Base-by-base conservation (phyloP, 345 rosid species). In the Ceriops zippeliana region DNA sequence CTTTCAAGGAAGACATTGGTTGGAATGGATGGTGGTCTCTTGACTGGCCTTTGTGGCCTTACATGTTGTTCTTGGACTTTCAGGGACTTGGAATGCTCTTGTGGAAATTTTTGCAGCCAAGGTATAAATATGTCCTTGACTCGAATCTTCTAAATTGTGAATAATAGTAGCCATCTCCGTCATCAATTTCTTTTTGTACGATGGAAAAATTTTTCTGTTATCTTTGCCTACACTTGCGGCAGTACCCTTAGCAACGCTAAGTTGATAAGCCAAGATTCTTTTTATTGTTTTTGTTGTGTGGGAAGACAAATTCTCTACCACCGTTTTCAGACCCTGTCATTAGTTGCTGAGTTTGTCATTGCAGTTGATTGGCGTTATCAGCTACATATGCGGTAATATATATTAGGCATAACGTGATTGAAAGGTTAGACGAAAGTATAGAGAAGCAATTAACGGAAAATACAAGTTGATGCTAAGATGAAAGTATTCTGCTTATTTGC, bases 1-100 rank as follows among this genome's bases (percentile, higher is more conserved):
- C 83, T 53, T 93, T 89, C 78, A 87, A 86, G 84, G 96, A 88
- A 35, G 97, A 89, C 52, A 81, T 90, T 80, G 83, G 81, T 3
- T 82, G 93, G 92, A 78, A 28, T 61, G 86, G 81, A 47, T 82
- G 93, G 90, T 82, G 93, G 90, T 74, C 60, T 20, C 2, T 75
- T 60, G 96, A 87, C 72, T 83, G 54, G 66, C 68, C 58, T 22
- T 85, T 6, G 98, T 24, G 26, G 26, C 26, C 26, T 24, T 24
- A 24, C 26, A 97, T 32, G 57, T 81, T 60, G 79, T 80, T 70
- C 77, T 89, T 74, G 90, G 82, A 8, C 76, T 86, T 61, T 82
- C 97, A 1, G 97, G 97, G 68, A 91, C 96, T 57, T 88, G 89
- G 92, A 86, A 74, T 79, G 68, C 95, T 8, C 83, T 88, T 16